Conservation (phyloP, 306 rosid genomes). For the Nissolia schottii region DNA sequence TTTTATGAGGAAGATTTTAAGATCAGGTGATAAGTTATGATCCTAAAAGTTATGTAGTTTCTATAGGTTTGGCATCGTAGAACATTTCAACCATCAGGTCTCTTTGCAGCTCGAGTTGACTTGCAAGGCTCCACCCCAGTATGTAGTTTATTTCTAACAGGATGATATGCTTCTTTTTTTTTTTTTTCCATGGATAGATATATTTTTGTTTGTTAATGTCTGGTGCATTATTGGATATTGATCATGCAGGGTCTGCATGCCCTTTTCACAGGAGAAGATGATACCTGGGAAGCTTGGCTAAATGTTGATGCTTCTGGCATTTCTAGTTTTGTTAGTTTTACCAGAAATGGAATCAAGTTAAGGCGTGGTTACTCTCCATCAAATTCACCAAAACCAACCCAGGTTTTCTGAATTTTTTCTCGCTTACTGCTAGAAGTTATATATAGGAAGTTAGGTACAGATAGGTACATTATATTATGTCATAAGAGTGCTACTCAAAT, state of each 20-base stretch:
- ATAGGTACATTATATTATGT: neutral
- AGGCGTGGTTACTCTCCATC: conserved; percentile 93
- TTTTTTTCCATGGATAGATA: conserved; percentile 7
- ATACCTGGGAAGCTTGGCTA: conserved; percentile 98
- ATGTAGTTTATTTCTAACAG: conserved; percentile 34
- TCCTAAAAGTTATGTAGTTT: conserved; percentile 26
- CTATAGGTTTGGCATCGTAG: conserved; percentile 91
- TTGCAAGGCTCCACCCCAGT: conserved; percentile 86
- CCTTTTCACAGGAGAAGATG: conserved; percentile 92
- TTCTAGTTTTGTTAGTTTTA: conserved; percentile 57
- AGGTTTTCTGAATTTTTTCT: conserved; percentile 41
- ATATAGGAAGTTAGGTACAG: neutral
- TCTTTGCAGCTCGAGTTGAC: conserved; percentile 95
- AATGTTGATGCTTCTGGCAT: conserved; percentile 82
- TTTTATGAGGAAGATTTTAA: neutral
- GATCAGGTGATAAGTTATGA: neutral
- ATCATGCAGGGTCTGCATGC: conserved; percentile 83
- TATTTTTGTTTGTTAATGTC: conserved; percentile 1
- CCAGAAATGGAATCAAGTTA: conserved; percentile 74
- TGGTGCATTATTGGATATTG: conserved; percentile 25
- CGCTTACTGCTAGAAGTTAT: neutral
- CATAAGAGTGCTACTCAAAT: neutral
- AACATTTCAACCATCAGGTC: conserved; percentile 96
- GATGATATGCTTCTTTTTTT: neutral
- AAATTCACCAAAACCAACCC: conserved; percentile 71